Base-by-base conservation (phyloP, 176 grass and related monocot genomes). In the Oryza australiensis region DNA sequence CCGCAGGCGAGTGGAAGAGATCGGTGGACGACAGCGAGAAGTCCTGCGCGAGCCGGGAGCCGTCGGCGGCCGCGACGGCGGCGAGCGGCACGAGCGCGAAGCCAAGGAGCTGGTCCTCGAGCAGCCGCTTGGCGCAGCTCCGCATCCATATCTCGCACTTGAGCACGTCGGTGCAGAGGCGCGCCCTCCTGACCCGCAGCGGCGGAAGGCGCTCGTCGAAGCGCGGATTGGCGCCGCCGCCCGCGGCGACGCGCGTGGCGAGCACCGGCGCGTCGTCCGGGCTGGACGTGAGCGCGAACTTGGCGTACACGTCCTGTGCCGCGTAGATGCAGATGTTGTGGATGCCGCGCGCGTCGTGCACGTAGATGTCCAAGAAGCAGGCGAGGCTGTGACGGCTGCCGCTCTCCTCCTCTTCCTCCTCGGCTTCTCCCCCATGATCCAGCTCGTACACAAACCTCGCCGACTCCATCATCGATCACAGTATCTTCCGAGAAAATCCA, bases 91-190 rank as follows among this genome's bases (percentile, higher is more conserved):
- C 89, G 80, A 97, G 95, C 28, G 88, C 80, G 92, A 97, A 97
- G 16, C 92, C 90, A 26, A 97, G 95, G 23, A 97, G 95, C 89
- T 97, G 95, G 86, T 97, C 92, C 5, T 92, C 95, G 13, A 94
- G 80, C n/a, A 91, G 46, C 16, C 53, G 70, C 76, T 45, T 81
- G 12, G 86, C 90, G 40, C 81, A 75, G 88, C 94, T 94, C 42
- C 91, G 86, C 95, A 97, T 97, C 89, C 88, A 97, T 24, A 97
- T 80, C 85, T 97, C 95, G 80, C 92, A 91, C 84, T 97, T 97
- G 81, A 97, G 90, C 78, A 89, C 88, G 23, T 91, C 92, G 20
- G 90, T 80, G 55, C 40, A 86, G 38, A 90, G 27, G 37, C 80
- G 10, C 0, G 64, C 22, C 0, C 68, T 22, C 0, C 4, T 41